Conservation (phyloP, 108 stramenopile species). For the Skeletonema menzelii region DNA sequence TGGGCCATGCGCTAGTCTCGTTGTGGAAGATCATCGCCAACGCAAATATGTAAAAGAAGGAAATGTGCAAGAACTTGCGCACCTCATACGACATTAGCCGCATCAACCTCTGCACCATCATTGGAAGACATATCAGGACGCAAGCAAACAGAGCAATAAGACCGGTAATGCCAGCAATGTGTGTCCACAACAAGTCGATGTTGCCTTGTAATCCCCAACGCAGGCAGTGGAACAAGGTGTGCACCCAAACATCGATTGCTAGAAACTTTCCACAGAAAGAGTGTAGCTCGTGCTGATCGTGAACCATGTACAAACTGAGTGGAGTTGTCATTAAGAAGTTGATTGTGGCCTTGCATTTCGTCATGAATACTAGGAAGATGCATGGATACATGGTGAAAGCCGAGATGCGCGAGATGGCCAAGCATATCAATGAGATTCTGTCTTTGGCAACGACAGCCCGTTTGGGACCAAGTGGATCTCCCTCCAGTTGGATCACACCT, state of each 20-base stretch:
- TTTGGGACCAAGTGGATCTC: conserved; percentile 21
- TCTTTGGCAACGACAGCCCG: conserved; percentile 45
- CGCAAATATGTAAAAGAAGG: conserved; percentile 46
- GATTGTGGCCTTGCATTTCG: conserved; percentile 48
- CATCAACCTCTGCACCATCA: conserved; percentile 30
- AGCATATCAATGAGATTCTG: conserved; percentile 24
- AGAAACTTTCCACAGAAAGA: conserved; percentile 51
- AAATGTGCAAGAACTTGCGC: conserved; percentile 49
- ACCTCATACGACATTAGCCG: conserved; percentile 39
- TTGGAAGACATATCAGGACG: conserved; percentile 45
- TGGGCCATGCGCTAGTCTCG: conserved; percentile 23
- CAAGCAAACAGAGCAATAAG: conserved; percentile 31
- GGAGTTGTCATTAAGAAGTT: conserved; percentile 39
- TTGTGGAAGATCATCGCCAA: conserved; percentile 45
- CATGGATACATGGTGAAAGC: conserved; percentile 53
- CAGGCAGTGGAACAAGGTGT: conserved; percentile 41
- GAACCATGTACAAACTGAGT: conserved; percentile 42
- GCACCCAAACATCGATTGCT: conserved; percentile 34
- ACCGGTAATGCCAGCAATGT: conserved; percentile 42
- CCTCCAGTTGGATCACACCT: conserved; percentile 43
- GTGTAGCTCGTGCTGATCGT: conserved; percentile 50
- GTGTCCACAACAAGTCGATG: conserved; percentile 29
- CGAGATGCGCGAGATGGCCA: conserved; percentile 43
- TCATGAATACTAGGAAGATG: conserved; percentile 42
- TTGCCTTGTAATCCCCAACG: conserved; percentile 53